Base-by-base conservation (phyloP, 331 rosid species). In the Quercus lobata region DNA sequence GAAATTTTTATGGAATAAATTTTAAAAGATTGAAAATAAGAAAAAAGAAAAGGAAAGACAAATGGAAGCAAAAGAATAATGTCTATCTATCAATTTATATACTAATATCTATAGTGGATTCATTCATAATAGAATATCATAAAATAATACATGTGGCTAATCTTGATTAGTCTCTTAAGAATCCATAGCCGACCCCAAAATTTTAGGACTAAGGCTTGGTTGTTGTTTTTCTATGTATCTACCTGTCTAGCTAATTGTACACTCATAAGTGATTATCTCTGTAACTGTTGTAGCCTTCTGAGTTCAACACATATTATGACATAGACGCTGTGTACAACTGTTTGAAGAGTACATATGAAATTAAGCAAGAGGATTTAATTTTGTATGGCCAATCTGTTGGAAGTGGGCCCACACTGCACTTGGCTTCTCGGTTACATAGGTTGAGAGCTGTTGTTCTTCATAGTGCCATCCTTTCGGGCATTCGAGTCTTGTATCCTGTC, bases 331-430 rank as follows among this genome's bases (percentile, higher is more conserved):
- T 94, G 78, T 94, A 92, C 89, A 83, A 90, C 79, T 94, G 97
- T 71, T 84, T 94, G 88, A 90, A 87, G 90, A 91, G 61, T 14
- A 88, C 81, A 56, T 90, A 94, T 66, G 94, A 87, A 71, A 63
- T 92, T 52, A 90, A 77, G 84, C 96, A 92, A 88, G 98, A 92
- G 79, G 97, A 92, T 6, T 71, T 94, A 86, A 92, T 94, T 83
- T 74, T 94, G 68, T 94, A 94, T n/a, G 98, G 98, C 52, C 97
- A 92, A 82, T 94, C 98, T 10, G 97, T 94, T 73, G 98, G 97
- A 81, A 94, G 98, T 77, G 98, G 98, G 12, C 98, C 98, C 1
- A 94, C 98, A 0, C 82, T 92, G 63, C 98, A 94, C 81, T 79
- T 94, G 86, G 98, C 87, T 79, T 86, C 96, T 69, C 91, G 85